Evolutionary conservation across 2,329 filamentous ascomycete genomes (phyloP), one percentile per base, ranked within the genome.

Genomic region (Claviceps sp.): DNA sequence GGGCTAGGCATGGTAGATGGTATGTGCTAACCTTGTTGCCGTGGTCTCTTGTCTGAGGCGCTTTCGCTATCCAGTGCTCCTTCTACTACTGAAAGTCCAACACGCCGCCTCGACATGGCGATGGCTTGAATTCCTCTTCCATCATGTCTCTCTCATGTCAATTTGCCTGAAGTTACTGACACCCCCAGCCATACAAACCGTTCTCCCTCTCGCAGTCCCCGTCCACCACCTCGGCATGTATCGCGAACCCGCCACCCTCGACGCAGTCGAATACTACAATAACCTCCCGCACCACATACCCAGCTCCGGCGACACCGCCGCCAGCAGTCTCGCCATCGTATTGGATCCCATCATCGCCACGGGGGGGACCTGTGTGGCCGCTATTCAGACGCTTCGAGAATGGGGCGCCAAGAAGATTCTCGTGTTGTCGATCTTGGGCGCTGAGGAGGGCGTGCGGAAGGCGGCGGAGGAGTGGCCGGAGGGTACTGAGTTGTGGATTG

Each of bases 191-290:
- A 73, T 95, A 44, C 84, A 91, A 71, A 83, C 82, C 30, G 77
- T 97, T 61, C 87, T 97, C 54, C 90, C 91, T 17, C 65, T 69
- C 40, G 78, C 88, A 14, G 86, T 91, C 37, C 84, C 89, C 6
- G 80, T 96, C 57, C 89, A 97, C 72, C 91, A 97, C 67, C 84
- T 97, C 7, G 91, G 93, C 58, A 84, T 97, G 63, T 97, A 91
- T 76, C 88, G 90, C 64, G 90, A 96, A 66, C 88, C 86, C 55
- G 81, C 81, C 52, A 91, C 87, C 45, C 82, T 96, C 52, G 82
- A 89, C 62, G 89, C 90, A 3, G 90, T 96, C 54, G 90, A 95
- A 70, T 95, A 96, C 78, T 96, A 96, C 78, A 96, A 96, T 75
- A 95, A 95, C 69, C 82, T 96, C 19, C 89, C 89, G 39, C 84